Conservation (phyloP, 306 rosid species). For the Cucumis melo region DNA sequence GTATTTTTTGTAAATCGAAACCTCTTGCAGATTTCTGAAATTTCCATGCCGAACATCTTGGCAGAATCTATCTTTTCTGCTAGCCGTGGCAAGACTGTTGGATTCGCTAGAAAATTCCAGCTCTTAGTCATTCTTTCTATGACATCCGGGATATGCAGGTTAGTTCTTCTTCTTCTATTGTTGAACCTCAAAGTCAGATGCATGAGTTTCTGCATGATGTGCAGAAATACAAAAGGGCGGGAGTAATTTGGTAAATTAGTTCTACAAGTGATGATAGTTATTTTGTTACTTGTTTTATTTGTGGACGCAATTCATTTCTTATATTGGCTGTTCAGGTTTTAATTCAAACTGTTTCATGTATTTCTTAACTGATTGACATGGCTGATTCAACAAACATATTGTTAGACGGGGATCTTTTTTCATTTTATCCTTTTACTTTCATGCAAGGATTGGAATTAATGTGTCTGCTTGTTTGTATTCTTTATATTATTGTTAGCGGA, state of each 20-base stretch:
- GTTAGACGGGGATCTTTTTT: background rate
- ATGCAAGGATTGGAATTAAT: background rate
- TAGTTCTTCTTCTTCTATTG: conserved; percentile 3
- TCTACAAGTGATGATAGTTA: background rate
- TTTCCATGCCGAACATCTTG: conserved; percentile 54
- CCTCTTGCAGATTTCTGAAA: conserved; percentile 51
- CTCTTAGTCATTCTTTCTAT: conserved; percentile 39
- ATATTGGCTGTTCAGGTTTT: background rate
- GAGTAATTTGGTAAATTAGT: background rate
- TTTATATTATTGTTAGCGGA: conserved; percentile 48
- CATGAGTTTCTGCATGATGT: background rate
- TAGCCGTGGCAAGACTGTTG: conserved; percentile 34
- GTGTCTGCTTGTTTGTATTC: conserved; percentile 14
- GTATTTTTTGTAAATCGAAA: background rate
- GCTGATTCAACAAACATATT: background rate
- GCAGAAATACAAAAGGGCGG: background rate
- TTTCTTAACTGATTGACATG: background rate
- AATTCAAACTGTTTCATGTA: background rate
- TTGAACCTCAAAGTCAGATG: background rate
- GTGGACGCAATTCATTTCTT: background rate
- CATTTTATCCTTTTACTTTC: background rate
- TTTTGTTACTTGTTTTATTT: background rate
- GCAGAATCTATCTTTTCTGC: conserved; percentile 67
- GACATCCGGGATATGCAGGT: conserved; percentile 73
- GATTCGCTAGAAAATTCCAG: conserved; percentile 37